Base-by-base conservation (phyloP, 129 eudicot genomes). In the Cynara cardunculus region DNA sequence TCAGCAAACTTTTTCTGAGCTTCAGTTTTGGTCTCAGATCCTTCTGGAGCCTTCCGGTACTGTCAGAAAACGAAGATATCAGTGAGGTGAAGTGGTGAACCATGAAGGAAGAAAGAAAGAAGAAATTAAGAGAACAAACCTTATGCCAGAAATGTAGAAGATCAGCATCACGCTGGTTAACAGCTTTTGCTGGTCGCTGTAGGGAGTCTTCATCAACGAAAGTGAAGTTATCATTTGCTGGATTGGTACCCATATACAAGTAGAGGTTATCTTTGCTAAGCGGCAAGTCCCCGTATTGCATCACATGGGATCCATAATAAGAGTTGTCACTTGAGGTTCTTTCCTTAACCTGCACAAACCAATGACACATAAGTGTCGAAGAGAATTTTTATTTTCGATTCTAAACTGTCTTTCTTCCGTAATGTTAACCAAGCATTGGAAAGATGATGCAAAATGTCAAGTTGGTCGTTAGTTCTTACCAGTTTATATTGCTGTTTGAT, bases 81-180 rank as follows among this genome's bases (percentile, higher is more conserved):
- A 26, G 12, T 46, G n/a, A 69, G 3, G 34, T 13, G 26, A 84
- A 62, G n/a, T 61, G 3, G 34, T 13, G 26, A 84, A 62, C 4
- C 8, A 70, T 61, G 39, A 81, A 18, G 39, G 25, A 49, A 22
- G 39, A 30, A 49, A 71, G 59, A 7, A 3, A 11, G 26, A 72
- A 49, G 28, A 22, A 25, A 4, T 68, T 12, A 31, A 18, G 39
- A 74, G 56, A 62, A 56, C 81, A 82, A 64, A 94, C 98, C 94
- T 96, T 96, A 53, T 90, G 87, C 97, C 97, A 89, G 78, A 92
- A 92, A 79, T 92, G 96, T 78, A 96, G 19, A 24, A 92, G 90
- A 88, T 95, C 99, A 53, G 99, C 99, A 77, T 95, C 99, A 24
- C 97, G 91, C 84, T 92, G 99, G 76, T 95, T 85, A 71, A 92